Evolutionary conservation across 2,329 filamentous ascomycete genomes (phyloP), one percentile per base, ranked within the genome.

Genomic region (Pyrenochaeta sp.): DNA sequence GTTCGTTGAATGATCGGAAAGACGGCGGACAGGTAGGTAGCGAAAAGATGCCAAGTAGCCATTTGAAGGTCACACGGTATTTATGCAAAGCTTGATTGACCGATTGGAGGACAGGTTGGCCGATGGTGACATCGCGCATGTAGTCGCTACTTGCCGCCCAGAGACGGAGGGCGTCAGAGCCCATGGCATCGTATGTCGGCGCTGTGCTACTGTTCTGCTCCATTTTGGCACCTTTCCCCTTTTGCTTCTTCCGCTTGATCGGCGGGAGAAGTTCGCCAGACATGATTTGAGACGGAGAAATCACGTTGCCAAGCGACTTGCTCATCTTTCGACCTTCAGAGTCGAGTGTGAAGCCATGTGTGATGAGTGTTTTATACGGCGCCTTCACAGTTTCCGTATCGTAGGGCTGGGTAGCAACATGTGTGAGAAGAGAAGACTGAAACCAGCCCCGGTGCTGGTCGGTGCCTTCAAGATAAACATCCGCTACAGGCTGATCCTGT

Each of bases 401-500:
- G 14, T 66, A 67, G 2, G 64, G 23, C 62, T 87, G 83, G 2
- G 84, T 82, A 0, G 93, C 90, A 27, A 96, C 85, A 44, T 91
- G 87, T 0, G 95, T 98, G 49, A 99, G 83, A 10, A 99, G 83
- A 58, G 92, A 96, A 6, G 95, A 98, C 76, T 99, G 95, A 73
- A 99, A 99, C 95, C 95, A 99, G 27, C 95, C 95, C 33, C 95
- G 89, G 75, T 99, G 95, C 74, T 99, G 95, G 74, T 99, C 95
- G 3, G 90, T 91, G 29, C 95, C 95, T 78, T 99, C 95, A 2
- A 98, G 84, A 71, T 96, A 98, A 20, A 98, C 84, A 72, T 99
- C 92, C 0, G 92, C 92, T 20, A 80, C 57, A 73, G 87, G 61
- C 49, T 71, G 60, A 23, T 74, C 69, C 6, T 54, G 56, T 30